phyloP scores from a whole-genome alignment of 345 rosid species.

The Hevea brasiliensis region DNA sequence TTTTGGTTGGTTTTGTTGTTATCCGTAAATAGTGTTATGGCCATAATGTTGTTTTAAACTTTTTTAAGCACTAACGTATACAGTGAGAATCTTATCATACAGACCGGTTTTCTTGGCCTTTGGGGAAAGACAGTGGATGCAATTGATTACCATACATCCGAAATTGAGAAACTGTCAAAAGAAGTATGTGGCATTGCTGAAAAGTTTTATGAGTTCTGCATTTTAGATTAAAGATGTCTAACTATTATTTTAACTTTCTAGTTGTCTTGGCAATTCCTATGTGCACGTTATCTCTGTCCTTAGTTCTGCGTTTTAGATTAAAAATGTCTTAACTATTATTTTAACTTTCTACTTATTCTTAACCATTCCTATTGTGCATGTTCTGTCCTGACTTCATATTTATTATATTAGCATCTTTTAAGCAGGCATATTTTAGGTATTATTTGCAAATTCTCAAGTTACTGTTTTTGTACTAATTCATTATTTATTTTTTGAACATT shows the following conservation, averaged over 20 bases:
- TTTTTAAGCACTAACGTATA: too few relatives aligned
- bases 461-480: neutral
- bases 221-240: too few relatives aligned
- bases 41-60: too few relatives aligned
- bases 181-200: constrained; percentile 42
- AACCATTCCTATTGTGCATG: neutral
- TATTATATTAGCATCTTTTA: constrained; percentile 4
- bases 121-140: constrained; percentile 76
- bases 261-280: neutral
- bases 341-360: neutral
- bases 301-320: neutral
- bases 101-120: constrained; percentile 78
- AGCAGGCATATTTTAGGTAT: neutral
- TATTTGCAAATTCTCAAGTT: neutral
- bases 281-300: too few relatives aligned
- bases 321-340: neutral
- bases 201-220: neutral
- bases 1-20: too few relatives aligned
- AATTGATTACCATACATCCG: constrained; percentile 57
- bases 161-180: constrained; percentile 55
- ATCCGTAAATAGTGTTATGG: neutral
- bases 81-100: constrained; percentile 25
- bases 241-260: neutral
- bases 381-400: neutral
- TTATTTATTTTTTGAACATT: neutral